Evolutionary conservation across 1,284 basidiomycete species (phyloP), one percentile per base, ranked within the genome.

Genomic region (Puccinia triticina): DNA sequence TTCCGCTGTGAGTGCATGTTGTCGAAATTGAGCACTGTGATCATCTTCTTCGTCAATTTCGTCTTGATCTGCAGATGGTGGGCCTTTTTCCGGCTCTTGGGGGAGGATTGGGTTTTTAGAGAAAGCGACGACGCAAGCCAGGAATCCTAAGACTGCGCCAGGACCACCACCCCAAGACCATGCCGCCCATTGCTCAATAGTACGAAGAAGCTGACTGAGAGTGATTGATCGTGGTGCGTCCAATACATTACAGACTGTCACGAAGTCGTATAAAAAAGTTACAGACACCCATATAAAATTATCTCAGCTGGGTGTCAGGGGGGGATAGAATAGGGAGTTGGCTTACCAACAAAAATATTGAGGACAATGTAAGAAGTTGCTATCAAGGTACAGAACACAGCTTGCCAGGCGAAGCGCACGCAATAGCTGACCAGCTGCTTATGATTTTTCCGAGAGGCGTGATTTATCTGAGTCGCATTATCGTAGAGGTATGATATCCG

Each of bases 111-210:
- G 78, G n/a, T 72, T 72, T 48, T 69, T 81, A 7, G 78, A 81
- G 43, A 81, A 81, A 48, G 78, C 78, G 21, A 81, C 78, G 37
- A 81, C 57, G 32, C 78, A 81, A 26, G 78, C 78, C 21, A 81
- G 69, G 21, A 81, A 67, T 29, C 69, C 78, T 40, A 81, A 61
- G 53, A 81, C 40, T 26, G 78, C 78, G 18, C 78, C 78, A 29
- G 78, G 78, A 46, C 78, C 78, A 50, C 78, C 78, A 32, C 78
- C 78, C 78, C 78, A 81, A 46, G 78, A 81, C 78, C 78, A 81
- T 61, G 78, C 67, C 4, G 78, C 78, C 78, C 78, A 81, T 59
- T 81, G 78, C 55, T 72, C 67, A 40, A 81, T 81, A 16, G 37
- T 81, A 21, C 78, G 78, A 29, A 81, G 69, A 40, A 81, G 55